Base-by-base conservation (phyloP, 208 protist genomes). In the Acanthamoeba culbertsoni region DNA sequence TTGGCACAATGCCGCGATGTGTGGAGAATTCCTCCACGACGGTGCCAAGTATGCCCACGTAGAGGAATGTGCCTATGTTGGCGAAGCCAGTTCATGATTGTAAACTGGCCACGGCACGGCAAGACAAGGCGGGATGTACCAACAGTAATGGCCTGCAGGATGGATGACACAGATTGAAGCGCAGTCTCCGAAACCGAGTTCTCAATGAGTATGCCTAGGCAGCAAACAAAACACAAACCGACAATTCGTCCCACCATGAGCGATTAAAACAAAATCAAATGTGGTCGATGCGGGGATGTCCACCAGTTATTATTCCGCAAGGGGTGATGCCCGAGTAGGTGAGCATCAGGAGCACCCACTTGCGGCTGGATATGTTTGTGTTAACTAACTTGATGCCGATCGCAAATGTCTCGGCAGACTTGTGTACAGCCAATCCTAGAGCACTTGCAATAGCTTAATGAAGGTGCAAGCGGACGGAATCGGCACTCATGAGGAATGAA, bases 301-400 rank as follows among this genome's bases (percentile, higher is more conserved):
- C 12, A 79, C 71, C 71, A 7, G 40, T 51, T 8, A 79, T 48
- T 28, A 79, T 79, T 23, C 71, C 71, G 23, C 43, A 28, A 23
- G 71, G 71, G 40, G 71, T 79, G 71, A 79, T 79, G 71, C n/a
- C 71, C 35, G 71, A 79, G 43, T 79, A 79, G 42, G 71, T 79
- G 71, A 79, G 71, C 71, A 79, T 79, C 40, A 79, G 71, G 40
- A 35, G 51, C 43, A 79, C n/a, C 71, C 71, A 79, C 71, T 79
- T 79, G 35, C 71, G 35, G 43, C 71, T 79, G 71, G 40, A 51
- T 5, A 79, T 45, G 43, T 31, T 51, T 37, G 71, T 79, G 71
- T 79, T 79, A 42, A 79, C 71, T 7, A 79, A 42, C 71, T 79
- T 79, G 40, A 79, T 37, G 7, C 71, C 71, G 43, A 79, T 79